Percentiles rank a stretch among this genome's conserved stretches.
Evolutionary conservation across 2,329 filamentous ascomycete genomes (phyloP).

Genomic region (Aspergillus phoenicis): DNA sequence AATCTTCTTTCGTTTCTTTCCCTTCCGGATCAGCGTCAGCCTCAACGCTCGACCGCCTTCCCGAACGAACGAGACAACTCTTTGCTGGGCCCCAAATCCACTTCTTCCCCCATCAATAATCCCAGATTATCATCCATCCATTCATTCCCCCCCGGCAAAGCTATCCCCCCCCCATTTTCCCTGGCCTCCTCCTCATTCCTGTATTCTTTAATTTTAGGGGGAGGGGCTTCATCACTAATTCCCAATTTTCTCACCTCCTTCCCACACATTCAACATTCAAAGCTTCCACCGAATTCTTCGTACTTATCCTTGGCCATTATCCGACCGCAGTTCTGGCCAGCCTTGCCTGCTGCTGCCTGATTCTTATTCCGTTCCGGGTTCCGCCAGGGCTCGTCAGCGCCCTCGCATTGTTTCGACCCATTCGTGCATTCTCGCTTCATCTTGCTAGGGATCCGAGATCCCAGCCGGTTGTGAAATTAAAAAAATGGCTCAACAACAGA

Average conservation of each 20-base stretch:
- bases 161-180: background rate
- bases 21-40: slow-evolving; percentile 20
- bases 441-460: slow-evolving; percentile 7
- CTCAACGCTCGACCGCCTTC: slow-evolving; percentile 34
- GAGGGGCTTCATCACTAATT: slow-evolving; percentile 5
- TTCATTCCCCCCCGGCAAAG: slow-evolving; percentile 5
- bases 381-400: slow-evolving; percentile 14
- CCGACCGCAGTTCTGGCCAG: slow-evolving; percentile 1
- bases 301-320: background rate
- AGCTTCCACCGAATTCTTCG: background rate
- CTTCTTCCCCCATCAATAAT: background rate
- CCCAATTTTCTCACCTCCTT: slow-evolving; percentile 1
- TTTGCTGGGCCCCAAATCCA: slow-evolving; percentile 4
- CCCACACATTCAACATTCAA: background rate
- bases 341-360: slow-evolving; percentile 2
- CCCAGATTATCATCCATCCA: slow-evolving; percentile 3
- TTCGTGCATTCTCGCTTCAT: slow-evolving; percentile 15
- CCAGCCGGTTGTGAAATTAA: slow-evolving; percentile 23
- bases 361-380: slow-evolving; percentile 15
- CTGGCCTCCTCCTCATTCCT: background rate
- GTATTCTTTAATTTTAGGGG: slow-evolving; percentile 3
- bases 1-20: background rate
- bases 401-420: slow-evolving; percentile 12
- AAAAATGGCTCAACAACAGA: slow-evolving; percentile 44
- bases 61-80: slow-evolving; percentile 14